Percentiles rank a stretch among this genome's conserved stretches.
Evolutionary conservation across 768 basidiomycete species (phyloP).

Genomic region (Lentinula sp.): DNA sequence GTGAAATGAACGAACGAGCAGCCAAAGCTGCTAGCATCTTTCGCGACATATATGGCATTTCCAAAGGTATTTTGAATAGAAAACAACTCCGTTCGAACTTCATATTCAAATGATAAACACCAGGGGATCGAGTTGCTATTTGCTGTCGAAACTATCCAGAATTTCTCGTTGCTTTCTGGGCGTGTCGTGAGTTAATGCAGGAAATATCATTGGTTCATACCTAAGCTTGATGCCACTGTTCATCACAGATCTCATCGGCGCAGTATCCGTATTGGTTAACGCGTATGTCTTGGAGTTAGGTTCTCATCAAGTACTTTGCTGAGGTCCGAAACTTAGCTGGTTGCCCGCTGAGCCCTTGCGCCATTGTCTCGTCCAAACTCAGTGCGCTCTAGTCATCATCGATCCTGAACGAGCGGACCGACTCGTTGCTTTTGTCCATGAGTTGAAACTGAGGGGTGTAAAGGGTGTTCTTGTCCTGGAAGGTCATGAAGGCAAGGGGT

Average conservation of each 20-base stretch:
- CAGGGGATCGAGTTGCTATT: constrained; percentile 38
- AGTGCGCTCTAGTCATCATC: constrained; percentile 35
- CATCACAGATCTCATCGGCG: constrained; percentile 37
- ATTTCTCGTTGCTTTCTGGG: constrained; percentile 42
- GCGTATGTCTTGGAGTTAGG: constrained; percentile 23
- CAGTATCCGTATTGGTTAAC: constrained; percentile 40
- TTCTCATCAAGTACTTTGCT: background rate
- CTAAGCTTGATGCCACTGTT: constrained; percentile 6
- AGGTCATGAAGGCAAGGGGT: constrained; percentile 32
- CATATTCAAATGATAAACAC: background rate
- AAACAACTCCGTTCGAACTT: background rate
- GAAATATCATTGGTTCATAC: background rate
- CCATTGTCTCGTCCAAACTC: constrained; percentile 40
- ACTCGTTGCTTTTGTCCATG: constrained; percentile 20
- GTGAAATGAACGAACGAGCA: constrained; percentile 29
- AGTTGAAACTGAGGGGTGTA: constrained; percentile 23
- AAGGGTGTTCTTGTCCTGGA: constrained; percentile 37
- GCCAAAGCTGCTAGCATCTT: constrained; percentile 30
- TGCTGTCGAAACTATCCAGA: constrained; percentile 45
- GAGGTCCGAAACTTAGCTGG: constrained; percentile 21
- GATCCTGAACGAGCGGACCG: constrained; percentile 40
- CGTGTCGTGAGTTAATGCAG: constrained; percentile 28
- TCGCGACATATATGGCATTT: constrained; percentile 35
- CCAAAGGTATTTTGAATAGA: constrained; percentile 30
- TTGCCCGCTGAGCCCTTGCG: constrained; percentile 31